Base-by-base conservation (phyloP, 2,329 filamentous ascomycete species). In the Pezicula neosporulosa region DNA sequence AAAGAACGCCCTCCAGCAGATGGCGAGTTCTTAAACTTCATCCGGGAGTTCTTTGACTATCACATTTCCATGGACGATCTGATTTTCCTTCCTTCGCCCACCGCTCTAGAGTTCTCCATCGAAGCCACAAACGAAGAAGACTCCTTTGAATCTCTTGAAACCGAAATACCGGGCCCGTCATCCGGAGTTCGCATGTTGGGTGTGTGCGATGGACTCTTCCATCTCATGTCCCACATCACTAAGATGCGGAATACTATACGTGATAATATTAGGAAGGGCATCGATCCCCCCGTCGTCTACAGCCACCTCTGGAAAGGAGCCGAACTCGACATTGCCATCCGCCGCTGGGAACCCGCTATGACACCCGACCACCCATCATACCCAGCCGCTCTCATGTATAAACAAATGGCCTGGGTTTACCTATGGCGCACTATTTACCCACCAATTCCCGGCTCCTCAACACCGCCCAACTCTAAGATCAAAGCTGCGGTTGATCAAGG, bases 41-140 rank as follows among this genome's bases (percentile, higher is more conserved):
- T 85, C 52, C 74, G 83, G 54, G 83, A 86, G 66, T 93, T 95
- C 70, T 93, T 95, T 68, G 87, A 91, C 65, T 96, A 94, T 62
- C 89, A 94, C 66, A 81, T 85, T 38, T 81, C 77, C 53, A 81
- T 81, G n/a, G 82, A 86, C 59, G 81, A 85, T 55, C 69, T 86
- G 2, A 72, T 86, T 47, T 76, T 73, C 74, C 15, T 71, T 68
- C 55, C 66, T 6, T 41, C 68, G 63, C 21, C 63, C 63, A 13
- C 70, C 68, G 7, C 62, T 70, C n/a, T 57, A 19, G 49, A 58
- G 16, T 42, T 58, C 24, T 50, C 60, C 9, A 47, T 51, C 6
- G 47, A 47, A 6, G 52, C 62, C 33, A 57, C 61, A n/a, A 62
- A 57, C 27, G 27, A 27, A 12, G n/a, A 16, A 59, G 63, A 30